phyloP scores from a whole-genome alignment of 441 rosid species.

The Lepidium campestre region DNA sequence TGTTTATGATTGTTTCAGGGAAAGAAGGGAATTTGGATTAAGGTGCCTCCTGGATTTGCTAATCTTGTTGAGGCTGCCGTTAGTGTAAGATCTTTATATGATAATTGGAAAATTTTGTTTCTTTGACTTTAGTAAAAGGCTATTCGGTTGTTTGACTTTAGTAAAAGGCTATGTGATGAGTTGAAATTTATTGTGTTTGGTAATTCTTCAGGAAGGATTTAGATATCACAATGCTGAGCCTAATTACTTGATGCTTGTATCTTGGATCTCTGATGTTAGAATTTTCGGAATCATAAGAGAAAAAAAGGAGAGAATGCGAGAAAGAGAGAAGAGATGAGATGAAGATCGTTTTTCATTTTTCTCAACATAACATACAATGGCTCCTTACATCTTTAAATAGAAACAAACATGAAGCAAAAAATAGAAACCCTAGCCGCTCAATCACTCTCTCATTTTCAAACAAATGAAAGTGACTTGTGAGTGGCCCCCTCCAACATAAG shows the following conservation, averaged over 20 bases:
- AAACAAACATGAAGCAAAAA: too few relatives aligned
- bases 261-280: constrained; percentile 69
- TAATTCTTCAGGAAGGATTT: constrained; percentile 64
- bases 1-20: constrained; percentile 6
- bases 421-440: too few relatives aligned
- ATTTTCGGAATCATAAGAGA: too few relatives aligned
- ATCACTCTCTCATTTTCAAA: too few relatives aligned
- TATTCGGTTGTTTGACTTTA: background rate
- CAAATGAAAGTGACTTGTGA: too few relatives aligned
- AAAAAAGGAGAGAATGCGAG: too few relatives aligned
- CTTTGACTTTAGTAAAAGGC: background rate
- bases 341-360: too few relatives aligned
- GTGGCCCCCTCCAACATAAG: too few relatives aligned
- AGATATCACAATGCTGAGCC: constrained; percentile 79
- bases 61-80: constrained; percentile 57
- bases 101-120: background rate
- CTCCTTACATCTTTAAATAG: too few relatives aligned
- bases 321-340: too few relatives aligned
- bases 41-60: constrained; percentile 22
- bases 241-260: constrained; percentile 70
- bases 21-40: constrained; percentile 30
- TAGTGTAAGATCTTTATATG: constrained; percentile 32
- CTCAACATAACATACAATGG: too few relatives aligned
- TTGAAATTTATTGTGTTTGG: background rate
- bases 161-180: background rate